phyloP scores from a whole-genome alignment of 2,329 filamentous ascomycete species.

The Sporothrix phasma region DNA sequence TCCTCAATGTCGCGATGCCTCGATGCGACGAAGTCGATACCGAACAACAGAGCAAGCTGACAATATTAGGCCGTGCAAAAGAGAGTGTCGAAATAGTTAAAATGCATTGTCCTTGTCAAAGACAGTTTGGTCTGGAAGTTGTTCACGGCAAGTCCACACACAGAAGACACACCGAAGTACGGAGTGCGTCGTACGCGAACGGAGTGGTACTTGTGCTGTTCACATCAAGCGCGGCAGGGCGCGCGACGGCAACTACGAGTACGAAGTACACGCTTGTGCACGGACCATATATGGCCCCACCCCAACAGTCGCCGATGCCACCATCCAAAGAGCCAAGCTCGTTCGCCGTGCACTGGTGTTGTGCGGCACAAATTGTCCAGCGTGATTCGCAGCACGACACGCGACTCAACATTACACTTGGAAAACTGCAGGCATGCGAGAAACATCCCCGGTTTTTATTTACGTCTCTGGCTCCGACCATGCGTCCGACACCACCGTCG shows the following conservation, averaged over 20 bases:
- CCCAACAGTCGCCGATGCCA: not conserved
- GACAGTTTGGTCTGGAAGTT: not conserved
- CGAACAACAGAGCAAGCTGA: not conserved
- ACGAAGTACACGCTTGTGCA: not conserved
- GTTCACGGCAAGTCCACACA: not conserved
- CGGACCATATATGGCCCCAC: not conserved
- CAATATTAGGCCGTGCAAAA: too few species aligned
- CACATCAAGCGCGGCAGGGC: not conserved
- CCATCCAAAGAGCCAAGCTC: not conserved
- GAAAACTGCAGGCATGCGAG: too few species aligned
- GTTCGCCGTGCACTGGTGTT: not conserved
- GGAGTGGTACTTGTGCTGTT: too few species aligned
- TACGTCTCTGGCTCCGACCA: too few species aligned
- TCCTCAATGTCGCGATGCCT: not conserved
- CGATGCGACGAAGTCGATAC: not conserved
- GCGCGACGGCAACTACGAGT: not conserved
- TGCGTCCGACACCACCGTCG: too few species aligned
- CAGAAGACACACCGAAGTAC: too few species aligned
- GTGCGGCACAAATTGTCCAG: too few species aligned
- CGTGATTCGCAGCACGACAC: too few species aligned
- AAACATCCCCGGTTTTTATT: too few species aligned
- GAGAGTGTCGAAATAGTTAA: not conserved
- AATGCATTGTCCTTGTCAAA: too few species aligned
- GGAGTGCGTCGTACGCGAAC: too few species aligned
- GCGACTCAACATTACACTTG: too few species aligned